A percentile compares a stretch with the other conserved stretches of the same genome.
Evolutionary conservation across 805 yeast genomes (phyloP).

Genomic region (Candida ascalaphidarum): DNA sequence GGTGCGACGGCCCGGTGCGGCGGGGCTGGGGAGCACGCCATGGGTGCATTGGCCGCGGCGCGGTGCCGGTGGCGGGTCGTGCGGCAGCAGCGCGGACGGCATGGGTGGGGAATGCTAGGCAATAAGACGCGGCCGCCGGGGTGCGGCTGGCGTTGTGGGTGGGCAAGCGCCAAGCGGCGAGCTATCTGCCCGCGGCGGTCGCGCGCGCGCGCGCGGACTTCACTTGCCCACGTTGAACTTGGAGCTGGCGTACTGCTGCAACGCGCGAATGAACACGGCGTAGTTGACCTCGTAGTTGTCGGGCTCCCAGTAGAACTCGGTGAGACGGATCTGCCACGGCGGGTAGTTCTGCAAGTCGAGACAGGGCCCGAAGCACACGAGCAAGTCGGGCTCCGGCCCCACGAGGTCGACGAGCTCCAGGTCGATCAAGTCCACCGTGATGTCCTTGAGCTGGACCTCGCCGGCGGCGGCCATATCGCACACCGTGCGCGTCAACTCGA

Average conservation of each 20-base stretch:
- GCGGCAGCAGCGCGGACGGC: no score
- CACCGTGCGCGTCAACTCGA: conserved; percentile 80
- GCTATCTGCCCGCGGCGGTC: no score
- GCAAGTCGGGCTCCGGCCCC: conserved; percentile 88
- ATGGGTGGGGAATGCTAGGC: no score
- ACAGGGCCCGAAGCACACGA: conserved; percentile 77
- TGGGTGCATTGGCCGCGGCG: no score
- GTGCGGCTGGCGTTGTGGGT: no score
- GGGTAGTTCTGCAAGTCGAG: conserved; percentile 91
- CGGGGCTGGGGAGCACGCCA: no score
- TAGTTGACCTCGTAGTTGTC: conserved; percentile 77
- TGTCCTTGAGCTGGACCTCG: conserved; percentile 55
- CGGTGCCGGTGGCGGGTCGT: no score
- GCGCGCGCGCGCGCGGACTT: no score
- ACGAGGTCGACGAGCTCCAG: conserved; percentile 66
- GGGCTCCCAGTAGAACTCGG: conserved; percentile 86
- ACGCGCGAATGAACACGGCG: conserved; percentile 73
- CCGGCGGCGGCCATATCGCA: conserved; percentile 60
- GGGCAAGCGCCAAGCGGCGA: no score
- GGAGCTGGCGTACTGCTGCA: conserved; percentile 67
- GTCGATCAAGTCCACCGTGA: conserved; percentile 70
- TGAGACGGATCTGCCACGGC: conserved; percentile 92
- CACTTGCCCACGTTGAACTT: conserved; percentile 86
- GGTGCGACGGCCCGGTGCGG: no score
- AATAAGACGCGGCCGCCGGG: no score